A percentile compares a stretch with the other conserved stretches of the same genome.
Conservation (phyloP, 257 asterid species). For the Echites panduratus region DNA sequence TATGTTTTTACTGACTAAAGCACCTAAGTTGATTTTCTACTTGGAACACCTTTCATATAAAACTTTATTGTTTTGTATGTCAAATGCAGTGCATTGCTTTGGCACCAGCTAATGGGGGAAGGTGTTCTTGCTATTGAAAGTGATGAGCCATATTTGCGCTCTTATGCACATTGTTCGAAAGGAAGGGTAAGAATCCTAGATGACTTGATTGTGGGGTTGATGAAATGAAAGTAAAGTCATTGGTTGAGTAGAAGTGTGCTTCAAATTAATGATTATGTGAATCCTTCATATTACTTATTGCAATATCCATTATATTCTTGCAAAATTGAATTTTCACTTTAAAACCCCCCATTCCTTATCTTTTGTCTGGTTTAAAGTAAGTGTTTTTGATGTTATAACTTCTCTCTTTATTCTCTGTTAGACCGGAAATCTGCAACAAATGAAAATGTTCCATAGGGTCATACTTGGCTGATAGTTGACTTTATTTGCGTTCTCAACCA, state of each 20-base stretch:
- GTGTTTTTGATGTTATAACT: background rate
- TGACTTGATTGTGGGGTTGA: constrained; percentile 2
- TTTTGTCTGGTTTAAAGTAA: background rate
- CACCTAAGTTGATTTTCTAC: background rate
- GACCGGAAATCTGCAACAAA: background rate
- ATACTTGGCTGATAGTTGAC: background rate
- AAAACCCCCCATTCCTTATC: background rate
- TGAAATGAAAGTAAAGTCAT: background rate
- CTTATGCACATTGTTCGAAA: constrained; percentile 84
- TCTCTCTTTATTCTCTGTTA: background rate
- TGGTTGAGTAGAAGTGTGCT: background rate
- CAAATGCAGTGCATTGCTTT: constrained; percentile 64
- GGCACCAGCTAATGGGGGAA: constrained; percentile 93
- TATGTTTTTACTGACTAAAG: background rate
- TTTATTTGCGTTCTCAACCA: background rate
- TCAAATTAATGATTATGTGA: background rate
- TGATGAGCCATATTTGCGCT: constrained; percentile 51
- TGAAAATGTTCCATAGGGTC: background rate
- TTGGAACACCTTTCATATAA: background rate
- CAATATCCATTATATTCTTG: background rate
- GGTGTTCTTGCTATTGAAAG: constrained; percentile 58
- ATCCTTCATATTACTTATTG: background rate
- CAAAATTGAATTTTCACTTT: background rate
- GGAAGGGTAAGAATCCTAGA: constrained; percentile 51
- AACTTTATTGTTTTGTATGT: background rate